phyloP scores from a whole-genome alignment of 2,329 filamentous ascomycete species.

The Pestalotiopsis sp. region DNA sequence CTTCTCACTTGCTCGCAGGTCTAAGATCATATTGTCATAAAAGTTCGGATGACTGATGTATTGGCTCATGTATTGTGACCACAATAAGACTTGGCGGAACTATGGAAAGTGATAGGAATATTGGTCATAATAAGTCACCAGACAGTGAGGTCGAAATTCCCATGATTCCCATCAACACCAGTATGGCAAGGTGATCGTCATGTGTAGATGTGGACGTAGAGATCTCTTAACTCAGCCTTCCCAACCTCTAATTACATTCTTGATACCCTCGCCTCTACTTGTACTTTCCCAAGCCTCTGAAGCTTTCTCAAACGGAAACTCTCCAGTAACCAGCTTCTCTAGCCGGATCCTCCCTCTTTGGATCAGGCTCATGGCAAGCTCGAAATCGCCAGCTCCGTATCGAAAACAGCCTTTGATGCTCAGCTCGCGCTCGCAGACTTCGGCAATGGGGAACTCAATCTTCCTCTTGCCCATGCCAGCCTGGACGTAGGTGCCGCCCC shows the following conservation, averaged over 20 bases:
- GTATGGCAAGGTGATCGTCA: too few species aligned
- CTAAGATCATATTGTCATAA: too few species aligned
- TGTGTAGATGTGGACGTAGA: too few species aligned
- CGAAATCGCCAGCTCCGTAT: conserved; percentile 87
- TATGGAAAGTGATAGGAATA: too few species aligned
- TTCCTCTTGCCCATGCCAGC: conserved; percentile 88
- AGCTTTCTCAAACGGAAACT: conserved; percentile 78
- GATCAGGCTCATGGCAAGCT: conserved; percentile 78
- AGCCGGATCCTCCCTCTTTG: conserved; percentile 72
- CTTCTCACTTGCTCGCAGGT: too few species aligned
- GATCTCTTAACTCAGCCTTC: neutral
- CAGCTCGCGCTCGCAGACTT: conserved; percentile 85
- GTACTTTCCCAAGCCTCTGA: conserved; percentile 87
- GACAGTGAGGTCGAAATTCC: too few species aligned
- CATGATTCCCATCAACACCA: too few species aligned
- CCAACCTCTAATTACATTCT: conserved; percentile 67
- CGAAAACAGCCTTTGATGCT: conserved; percentile 86
- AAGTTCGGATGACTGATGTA: too few species aligned
- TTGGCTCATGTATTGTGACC: too few species aligned
- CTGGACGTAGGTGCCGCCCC: conserved; percentile 79
- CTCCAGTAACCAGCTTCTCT: conserved; percentile 78
- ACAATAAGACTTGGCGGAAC: too few species aligned
- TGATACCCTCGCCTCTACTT: conserved; percentile 77
- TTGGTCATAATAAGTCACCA: too few species aligned
- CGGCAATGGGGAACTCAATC: conserved; percentile 90